These are phyloP conservation scores for Macadamia tetraphylla DNA, from an alignment of 164 flowering plant species.

Conservation along the genomic window DNA sequence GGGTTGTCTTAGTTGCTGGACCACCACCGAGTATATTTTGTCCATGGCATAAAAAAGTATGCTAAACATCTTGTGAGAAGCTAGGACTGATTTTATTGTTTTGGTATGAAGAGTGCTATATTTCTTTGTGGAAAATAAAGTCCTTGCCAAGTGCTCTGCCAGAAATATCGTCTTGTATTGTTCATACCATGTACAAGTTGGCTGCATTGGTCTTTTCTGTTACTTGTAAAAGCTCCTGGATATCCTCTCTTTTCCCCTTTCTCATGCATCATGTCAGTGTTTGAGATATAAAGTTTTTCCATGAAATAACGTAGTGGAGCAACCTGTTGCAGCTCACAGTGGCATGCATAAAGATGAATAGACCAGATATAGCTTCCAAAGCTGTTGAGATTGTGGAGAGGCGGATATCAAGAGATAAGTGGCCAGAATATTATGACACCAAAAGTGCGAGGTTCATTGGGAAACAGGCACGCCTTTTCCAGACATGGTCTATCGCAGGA, in stretches of 20 bases:
- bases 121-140: too few relatives aligned
- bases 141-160: too few relatives aligned
- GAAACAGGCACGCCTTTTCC: slow-evolving; percentile 70
- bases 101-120: too few relatives aligned
- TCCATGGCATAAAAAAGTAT: neutral
- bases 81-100: too few relatives aligned
- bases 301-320: neutral
- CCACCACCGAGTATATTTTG: neutral
- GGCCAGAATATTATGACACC: slow-evolving; percentile 96
- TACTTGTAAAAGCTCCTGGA: too few relatives aligned
- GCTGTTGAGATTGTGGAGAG: slow-evolving; percentile 69
- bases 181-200: neutral
- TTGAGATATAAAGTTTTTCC: neutral
- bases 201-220: too few relatives aligned
- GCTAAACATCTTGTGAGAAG: too few relatives aligned
- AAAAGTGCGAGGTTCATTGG: slow-evolving; percentile 72
- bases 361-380: slow-evolving; percentile 72
- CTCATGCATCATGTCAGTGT: neutral
- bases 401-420: slow-evolving; percentile 60
- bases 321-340: slow-evolving; percentile 69
- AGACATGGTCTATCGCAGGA: slow-evolving; percentile 94
- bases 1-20: neutral
- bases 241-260: neutral
- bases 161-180: too few relatives aligned
- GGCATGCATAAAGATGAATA: slow-evolving; percentile 88